Percentiles rank a stretch among this genome's conserved stretches.
Conservation (phyloP, 805 yeast species). For the Peterozyma xylosa region DNA sequence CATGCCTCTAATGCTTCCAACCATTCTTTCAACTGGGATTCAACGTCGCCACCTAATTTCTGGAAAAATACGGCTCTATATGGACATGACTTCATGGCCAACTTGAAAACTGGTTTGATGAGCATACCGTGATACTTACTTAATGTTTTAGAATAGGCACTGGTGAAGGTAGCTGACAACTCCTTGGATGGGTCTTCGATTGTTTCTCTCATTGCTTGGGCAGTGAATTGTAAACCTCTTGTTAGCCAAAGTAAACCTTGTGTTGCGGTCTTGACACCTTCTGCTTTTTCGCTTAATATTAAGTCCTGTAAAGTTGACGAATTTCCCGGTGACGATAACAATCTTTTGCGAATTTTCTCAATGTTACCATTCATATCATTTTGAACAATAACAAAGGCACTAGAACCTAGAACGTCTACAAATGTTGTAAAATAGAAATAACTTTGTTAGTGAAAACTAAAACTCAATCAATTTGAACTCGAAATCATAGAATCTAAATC, state of each 20-base stretch:
- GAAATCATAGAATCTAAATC: too few species aligned
- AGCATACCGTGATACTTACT: conserved; percentile 76
- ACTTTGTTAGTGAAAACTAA: background rate
- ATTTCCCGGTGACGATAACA: conserved; percentile 55
- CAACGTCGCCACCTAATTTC: conserved; percentile 75
- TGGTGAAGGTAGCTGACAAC: conserved; percentile 70
- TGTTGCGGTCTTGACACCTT: conserved; percentile 65
- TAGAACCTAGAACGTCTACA: conserved; percentile 64
- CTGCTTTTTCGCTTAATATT: conserved; percentile 62
- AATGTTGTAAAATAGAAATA: conserved; percentile 1
- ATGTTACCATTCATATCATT: conserved; percentile 86
- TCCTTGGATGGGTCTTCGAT: conserved; percentile 57
- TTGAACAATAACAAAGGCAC: conserved; percentile 81
- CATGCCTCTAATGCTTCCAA: conserved; percentile 67
- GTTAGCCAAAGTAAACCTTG: conserved; percentile 87
- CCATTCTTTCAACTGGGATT: conserved; percentile 63
- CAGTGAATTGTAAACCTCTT: conserved; percentile 86
- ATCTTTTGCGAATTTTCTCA: conserved; percentile 60
- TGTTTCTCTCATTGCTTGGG: conserved; percentile 79
- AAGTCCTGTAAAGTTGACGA: conserved; percentile 71
- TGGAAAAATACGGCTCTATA: conserved; percentile 79
- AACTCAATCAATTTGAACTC: background rate
- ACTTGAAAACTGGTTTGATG: conserved; percentile 78
- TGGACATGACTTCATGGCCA: conserved; percentile 95
- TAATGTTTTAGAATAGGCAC: conserved; percentile 76